A percentile compares a stretch with the other conserved stretches of the same genome.
Conservation (phyloP, 2,329 filamentous ascomycete genomes). For the Cladophialophora psammophila region DNA sequence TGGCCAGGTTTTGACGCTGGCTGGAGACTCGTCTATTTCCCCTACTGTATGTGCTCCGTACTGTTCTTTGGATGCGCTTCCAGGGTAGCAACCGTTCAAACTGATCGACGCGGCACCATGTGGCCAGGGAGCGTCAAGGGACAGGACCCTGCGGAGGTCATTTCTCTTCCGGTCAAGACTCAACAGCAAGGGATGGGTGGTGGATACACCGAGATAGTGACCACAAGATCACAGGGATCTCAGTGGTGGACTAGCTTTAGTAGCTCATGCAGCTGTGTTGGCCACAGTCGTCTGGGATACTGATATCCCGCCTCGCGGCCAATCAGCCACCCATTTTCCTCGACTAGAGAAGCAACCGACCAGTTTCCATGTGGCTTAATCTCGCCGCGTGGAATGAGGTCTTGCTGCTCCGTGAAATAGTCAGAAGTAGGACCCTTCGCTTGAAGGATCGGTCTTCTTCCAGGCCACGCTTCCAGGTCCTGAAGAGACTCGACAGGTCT, state of each 20-base stretch:
- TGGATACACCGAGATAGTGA: neutral
- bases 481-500: neutral
- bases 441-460: neutral
- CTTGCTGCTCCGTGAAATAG: constrained; percentile 7
- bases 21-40: neutral
- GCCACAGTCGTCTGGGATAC: constrained; percentile 13
- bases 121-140: neutral
- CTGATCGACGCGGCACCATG: neutral
- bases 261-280: constrained; percentile 15
- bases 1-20: neutral
- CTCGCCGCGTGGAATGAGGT: constrained; percentile 5
- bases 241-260: neutral
- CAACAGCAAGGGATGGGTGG: neutral
- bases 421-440: constrained; percentile 8
- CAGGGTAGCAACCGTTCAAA: neutral
- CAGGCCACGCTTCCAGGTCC: neutral
- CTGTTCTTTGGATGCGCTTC: neutral
- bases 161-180: neutral
- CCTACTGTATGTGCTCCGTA: neutral
- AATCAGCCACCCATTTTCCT: constrained; percentile 6
- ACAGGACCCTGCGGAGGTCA: neutral
- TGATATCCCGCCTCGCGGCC: constrained; percentile 3
- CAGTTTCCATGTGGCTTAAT: neutral
- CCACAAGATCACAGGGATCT: constrained; percentile 1
- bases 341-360: constrained; percentile 3